Evolutionary conservation across 2,329 filamentous ascomycete genomes (phyloP).

Genomic region (Fusarium secorum): DNA sequence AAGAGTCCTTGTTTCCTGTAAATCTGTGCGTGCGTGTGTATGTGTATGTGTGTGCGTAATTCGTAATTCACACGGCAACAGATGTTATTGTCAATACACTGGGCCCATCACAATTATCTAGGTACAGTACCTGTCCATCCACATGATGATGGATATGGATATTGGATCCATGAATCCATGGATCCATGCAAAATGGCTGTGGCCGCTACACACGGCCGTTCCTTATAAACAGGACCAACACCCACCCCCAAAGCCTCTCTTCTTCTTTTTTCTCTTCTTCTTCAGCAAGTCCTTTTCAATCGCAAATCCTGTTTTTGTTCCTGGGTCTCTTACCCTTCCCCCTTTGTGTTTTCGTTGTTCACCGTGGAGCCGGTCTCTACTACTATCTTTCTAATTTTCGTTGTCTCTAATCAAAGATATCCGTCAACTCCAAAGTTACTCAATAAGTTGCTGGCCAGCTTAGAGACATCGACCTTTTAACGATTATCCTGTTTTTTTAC

Average conservation of each 20-base stretch:
- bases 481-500: constrained; percentile 19
- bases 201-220: constrained; percentile 32
- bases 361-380: constrained; percentile 65
- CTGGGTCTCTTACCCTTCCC: constrained; percentile 48
- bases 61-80: constrained; percentile 24
- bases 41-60: not conserved
- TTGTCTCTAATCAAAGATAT: constrained; percentile 41
- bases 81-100: not conserved
- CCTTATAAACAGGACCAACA: constrained; percentile 47
- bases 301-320: constrained; percentile 61
- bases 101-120: not conserved
- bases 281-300: constrained; percentile 71
- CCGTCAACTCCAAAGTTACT: constrained; percentile 26
- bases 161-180: not conserved
- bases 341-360: constrained; percentile 50
- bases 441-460: constrained; percentile 54
- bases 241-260: constrained; percentile 40
- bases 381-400: constrained; percentile 47
- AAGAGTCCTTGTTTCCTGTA: constrained; percentile 9
- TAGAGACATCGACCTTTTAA: constrained; percentile 42
- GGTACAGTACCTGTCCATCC: not conserved
- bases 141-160: not conserved
- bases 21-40: not conserved
- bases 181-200: not conserved
- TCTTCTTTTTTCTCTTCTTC: constrained; percentile 55